A percentile compares a stretch with the other conserved stretches of the same genome.
These are phyloP conservation scores for Trypanosoma grayi DNA, from an alignment of 208 protist genomes.

Conservation along the genomic window DNA sequence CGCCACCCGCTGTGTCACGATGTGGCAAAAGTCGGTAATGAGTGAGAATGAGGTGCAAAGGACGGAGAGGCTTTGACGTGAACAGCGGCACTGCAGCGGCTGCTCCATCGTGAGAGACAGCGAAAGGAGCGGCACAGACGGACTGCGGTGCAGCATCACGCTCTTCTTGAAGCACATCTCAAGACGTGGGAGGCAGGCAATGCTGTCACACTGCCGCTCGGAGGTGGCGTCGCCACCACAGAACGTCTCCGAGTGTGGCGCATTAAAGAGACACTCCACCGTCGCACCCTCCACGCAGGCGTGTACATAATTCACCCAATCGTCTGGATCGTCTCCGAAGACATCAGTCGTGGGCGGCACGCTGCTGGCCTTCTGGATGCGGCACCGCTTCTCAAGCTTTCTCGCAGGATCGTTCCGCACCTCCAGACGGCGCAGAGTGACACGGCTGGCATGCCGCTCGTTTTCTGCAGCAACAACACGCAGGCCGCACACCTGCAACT, in stretches of 20 bases:
- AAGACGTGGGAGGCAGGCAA: neutral
- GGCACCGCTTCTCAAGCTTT: constrained; percentile 4
- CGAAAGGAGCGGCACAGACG: constrained; percentile 3
- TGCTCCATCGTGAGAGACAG: constrained; percentile 3
- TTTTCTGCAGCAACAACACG: constrained; percentile 21
- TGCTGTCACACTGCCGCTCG: neutral
- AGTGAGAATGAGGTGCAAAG: constrained; percentile 33
- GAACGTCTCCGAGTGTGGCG: too few species aligned
- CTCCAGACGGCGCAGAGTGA: neutral
- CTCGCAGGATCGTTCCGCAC: constrained; percentile 7
- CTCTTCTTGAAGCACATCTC: constrained; percentile 20
- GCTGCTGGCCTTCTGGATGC: neutral
- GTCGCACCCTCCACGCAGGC: constrained; percentile 12
- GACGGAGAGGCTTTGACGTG: constrained; percentile 32
- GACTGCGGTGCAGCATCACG: constrained; percentile 23
- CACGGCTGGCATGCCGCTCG: neutral
- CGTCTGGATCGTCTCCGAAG: constrained; percentile 26
- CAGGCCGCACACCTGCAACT: constrained; percentile 14
- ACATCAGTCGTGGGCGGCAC: neutral
- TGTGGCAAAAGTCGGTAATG: constrained; percentile 32
- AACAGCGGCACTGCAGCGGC: constrained; percentile 17
- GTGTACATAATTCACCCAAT: constrained; percentile 40
- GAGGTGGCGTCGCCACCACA: neutral
- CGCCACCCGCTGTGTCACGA: neutral
- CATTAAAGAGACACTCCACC: constrained; percentile 19